Percentiles rank a stretch among this genome's conserved stretches.
These are phyloP conservation scores for Myriangium duriaei DNA, from an alignment of 2,329 filamentous ascomycete species.

Conservation along the genomic window DNA sequence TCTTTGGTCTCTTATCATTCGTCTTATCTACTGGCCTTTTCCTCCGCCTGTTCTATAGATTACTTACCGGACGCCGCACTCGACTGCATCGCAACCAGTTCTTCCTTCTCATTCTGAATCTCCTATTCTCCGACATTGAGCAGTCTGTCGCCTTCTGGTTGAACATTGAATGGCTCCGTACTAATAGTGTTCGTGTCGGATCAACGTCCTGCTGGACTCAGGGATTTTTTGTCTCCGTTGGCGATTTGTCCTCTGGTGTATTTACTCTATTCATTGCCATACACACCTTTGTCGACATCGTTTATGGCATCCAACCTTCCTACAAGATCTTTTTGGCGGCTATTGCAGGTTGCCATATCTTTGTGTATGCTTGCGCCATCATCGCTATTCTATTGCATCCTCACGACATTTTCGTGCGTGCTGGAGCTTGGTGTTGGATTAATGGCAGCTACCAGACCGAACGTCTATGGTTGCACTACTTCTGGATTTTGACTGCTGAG, in stretches of 20 bases:
- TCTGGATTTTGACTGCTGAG: constrained; percentile 47
- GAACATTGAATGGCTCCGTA: constrained; percentile 44
- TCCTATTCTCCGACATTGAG: constrained; percentile 54
- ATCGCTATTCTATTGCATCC: constrained; percentile 35
- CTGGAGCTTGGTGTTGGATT: constrained; percentile 56
- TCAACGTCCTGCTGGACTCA: constrained; percentile 47
- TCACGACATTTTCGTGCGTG: constrained; percentile 44
- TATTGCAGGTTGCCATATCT: constrained; percentile 43
- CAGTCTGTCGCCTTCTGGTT: constrained; percentile 52
- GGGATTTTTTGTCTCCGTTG: constrained; percentile 53
- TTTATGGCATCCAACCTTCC: constrained; percentile 40
- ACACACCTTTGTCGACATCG: constrained; percentile 51
- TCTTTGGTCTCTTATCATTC: constrained; percentile 36
- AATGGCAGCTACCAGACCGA: constrained; percentile 39
- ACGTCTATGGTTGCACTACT: constrained; percentile 49
- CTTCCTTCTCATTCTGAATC: constrained; percentile 54
- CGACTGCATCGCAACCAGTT: constrained; percentile 45
- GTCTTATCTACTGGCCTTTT: constrained; percentile 32
- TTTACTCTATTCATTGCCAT: constrained; percentile 53
- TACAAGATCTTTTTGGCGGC: constrained; percentile 37
- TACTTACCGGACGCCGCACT: constrained; percentile 26
- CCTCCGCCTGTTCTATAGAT: constrained; percentile 33
- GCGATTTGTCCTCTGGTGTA: constrained; percentile 51
- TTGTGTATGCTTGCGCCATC: constrained; percentile 45
- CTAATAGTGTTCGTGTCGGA: constrained; percentile 40